Percentiles rank a stretch among this genome's conserved stretches.
Evolutionary conservation across 352 stramenopile species (phyloP).

Genomic region (Thalassiosira allenii): DNA sequence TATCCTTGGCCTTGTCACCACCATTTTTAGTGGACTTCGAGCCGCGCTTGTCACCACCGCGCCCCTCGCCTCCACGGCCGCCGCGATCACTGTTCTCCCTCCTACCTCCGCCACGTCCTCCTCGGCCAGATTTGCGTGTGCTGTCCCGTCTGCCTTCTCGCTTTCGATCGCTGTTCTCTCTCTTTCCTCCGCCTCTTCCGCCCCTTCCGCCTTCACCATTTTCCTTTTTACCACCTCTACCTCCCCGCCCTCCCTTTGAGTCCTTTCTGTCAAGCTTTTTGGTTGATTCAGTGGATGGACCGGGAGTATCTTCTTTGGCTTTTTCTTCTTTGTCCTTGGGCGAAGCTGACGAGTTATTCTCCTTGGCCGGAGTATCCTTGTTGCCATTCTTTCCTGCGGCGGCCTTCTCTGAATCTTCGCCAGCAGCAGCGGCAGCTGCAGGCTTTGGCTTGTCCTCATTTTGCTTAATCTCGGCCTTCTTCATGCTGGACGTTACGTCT

Average conservation of each 20-base stretch:
- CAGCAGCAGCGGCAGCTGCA: conserved; percentile 11
- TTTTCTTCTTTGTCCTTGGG: conserved; percentile 9
- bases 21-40: not conserved
- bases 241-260: conserved; percentile 19
- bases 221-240: conserved; percentile 15
- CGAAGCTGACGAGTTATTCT: conserved; percentile 8
- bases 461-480: conserved; percentile 33
- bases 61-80: conserved; percentile 35
- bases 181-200: not conserved
- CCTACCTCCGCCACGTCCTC: conserved; percentile 2
- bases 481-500: conserved; percentile 12
- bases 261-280: conserved; percentile 23
- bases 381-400: conserved; percentile 1
- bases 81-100: conserved; percentile 24
- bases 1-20: not conserved
- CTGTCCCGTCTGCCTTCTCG: conserved; percentile 32
- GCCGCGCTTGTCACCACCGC: not conserved
- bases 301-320: not conserved
- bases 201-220: no score
- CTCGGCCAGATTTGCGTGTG: conserved; percentile 27
- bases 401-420: no score
- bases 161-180: conserved; percentile 24
- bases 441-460: conserved; percentile 24
- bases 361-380: not conserved
- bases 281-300: not conserved